Base-by-base conservation (phyloP, 139 green algal genomes). In the Chlorella sp. region DNA sequence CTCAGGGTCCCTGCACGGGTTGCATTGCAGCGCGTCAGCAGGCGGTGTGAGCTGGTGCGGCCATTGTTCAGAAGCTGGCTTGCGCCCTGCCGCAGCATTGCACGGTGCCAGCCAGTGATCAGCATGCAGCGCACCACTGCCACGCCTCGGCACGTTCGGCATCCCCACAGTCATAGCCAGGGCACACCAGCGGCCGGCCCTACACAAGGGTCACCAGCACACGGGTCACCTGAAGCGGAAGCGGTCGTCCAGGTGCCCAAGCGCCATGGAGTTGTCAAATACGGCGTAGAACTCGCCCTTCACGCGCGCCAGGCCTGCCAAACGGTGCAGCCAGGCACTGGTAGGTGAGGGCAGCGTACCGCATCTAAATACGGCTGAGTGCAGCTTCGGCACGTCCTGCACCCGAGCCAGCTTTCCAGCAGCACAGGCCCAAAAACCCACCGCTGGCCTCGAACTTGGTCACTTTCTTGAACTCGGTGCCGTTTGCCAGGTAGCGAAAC, bases 381-480 rank as follows among this genome's bases (percentile, higher is more conserved):
- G n/a, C 4, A 28, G 65, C 8, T 13, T 1, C 22, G 65, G n/a
- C 65, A 40, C 14, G 65, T 34, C 58, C 28, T 30, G 58, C 58
- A 67, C 19, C 58, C 6, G 58, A 30, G 62, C 62, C 20, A 14
- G n/a, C 8, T 26, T n/a, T 3, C n/a, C 65, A 1, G n/a, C n/a
- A 43, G n/a, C 7, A 73, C 20, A 73, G n/a, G n/a, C 11, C 2
- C 34, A 1, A 17, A 5, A 40, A 24, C 72, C 36, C 28, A 78
- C 67, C 84, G 6, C 51, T 79, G 46, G 76, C 84, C 74, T 88
- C 84, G 22, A 88, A 88, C n/a, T 81, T 78, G 24, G 76, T 85
- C 46, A 64, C 41, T 0, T 85, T 85, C 3, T 80, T 77, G 16
- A 78, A 56, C 6, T 78, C 72, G 0, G 51, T 60, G 51, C 51